These are phyloP conservation scores for Arabis hirsuta DNA, from an alignment of 345 rosid species.

Conservation along the genomic window DNA sequence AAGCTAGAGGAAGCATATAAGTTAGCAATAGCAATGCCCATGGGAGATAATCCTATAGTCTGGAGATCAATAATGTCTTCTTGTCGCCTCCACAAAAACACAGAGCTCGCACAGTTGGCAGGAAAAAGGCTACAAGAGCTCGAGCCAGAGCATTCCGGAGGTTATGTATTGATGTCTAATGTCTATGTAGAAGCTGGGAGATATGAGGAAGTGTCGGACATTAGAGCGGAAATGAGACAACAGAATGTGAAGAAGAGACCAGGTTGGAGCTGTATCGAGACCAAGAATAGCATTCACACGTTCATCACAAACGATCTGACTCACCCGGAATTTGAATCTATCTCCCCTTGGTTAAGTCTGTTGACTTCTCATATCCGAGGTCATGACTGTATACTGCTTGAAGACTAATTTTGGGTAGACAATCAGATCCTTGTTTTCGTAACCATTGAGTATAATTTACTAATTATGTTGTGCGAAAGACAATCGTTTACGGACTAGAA, in stretches of 20 bases:
- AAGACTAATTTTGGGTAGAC: slow-evolving; percentile 27
- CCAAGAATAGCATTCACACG: slow-evolving; percentile 45
- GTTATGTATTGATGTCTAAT: slow-evolving; percentile 57
- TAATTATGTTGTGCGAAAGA: slow-evolving; percentile 27
- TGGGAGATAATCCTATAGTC: slow-evolving; percentile 49
- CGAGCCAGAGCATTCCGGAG: slow-evolving; percentile 54
- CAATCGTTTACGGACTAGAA: slow-evolving; percentile 22
- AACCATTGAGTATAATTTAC: slow-evolving; percentile 27
- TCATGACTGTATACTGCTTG: slow-evolving; percentile 37
- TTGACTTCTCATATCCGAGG: slow-evolving; percentile 47
- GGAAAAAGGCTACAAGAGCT: slow-evolving; percentile 48
- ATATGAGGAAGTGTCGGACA: slow-evolving; percentile 49
- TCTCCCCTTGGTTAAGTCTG: slow-evolving; percentile 42
- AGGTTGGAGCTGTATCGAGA: slow-evolving; percentile 57
- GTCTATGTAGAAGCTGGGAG: slow-evolving; percentile 50
- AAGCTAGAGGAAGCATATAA: slow-evolving; percentile 62
- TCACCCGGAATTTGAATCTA: slow-evolving; percentile 47
- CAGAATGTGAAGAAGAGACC: slow-evolving; percentile 54
- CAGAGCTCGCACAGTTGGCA: slow-evolving; percentile 46
- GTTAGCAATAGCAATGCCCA: slow-evolving; percentile 53
- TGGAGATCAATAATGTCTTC: slow-evolving; percentile 70
- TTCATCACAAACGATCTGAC: slow-evolving; percentile 46
- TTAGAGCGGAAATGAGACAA: slow-evolving; percentile 54
- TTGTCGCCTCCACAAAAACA: slow-evolving; percentile 53
- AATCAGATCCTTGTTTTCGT: background rate